A percentile compares a stretch with the other conserved stretches of the same genome.
Conservation (phyloP, 2,329 filamentous ascomycete species). For the Lasiodiplodia citricola region DNA sequence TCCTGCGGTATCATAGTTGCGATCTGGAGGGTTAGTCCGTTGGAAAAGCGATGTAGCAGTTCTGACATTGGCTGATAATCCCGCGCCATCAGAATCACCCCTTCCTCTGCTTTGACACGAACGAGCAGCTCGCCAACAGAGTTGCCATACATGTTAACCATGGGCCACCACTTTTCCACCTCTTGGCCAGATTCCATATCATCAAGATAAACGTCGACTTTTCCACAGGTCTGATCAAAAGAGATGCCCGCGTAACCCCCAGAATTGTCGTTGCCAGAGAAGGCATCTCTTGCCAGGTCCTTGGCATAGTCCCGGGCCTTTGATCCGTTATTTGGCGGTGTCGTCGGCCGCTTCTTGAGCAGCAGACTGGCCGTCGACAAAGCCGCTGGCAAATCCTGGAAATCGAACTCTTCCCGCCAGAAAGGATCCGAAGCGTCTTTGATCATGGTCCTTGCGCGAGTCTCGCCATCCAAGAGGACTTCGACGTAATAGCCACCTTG, state of each 20-base stretch:
- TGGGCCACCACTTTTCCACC: constrained; percentile 83
- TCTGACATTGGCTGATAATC: constrained; percentile 86
- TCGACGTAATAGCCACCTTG: constrained; percentile 77
- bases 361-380: constrained; percentile 73
- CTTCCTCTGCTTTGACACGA: constrained; percentile 82
- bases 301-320: constrained; percentile 30
- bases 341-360: constrained; percentile 65
- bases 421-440: constrained; percentile 78
- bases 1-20: constrained; percentile 78
- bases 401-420: constrained; percentile 83
- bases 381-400: constrained; percentile 72
- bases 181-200: constrained; percentile 78
- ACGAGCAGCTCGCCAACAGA: constrained; percentile 83
- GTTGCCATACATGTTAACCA: constrained; percentile 77
- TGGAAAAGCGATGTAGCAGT: constrained; percentile 82
- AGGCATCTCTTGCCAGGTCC: constrained; percentile 43
- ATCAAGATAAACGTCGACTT: constrained; percentile 81
- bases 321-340: constrained; percentile 7
- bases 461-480: constrained; percentile 78
- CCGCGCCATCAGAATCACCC: constrained; percentile 82
- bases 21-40: constrained; percentile 83
- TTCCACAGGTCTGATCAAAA: constrained; percentile 63
- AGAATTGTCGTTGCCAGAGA: constrained; percentile 38
- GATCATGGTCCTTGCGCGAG: constrained; percentile 74
- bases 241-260: constrained; percentile 52